These are phyloP conservation scores for Trifolium pratense DNA, from an alignment of 306 rosid species.

Conservation along the genomic window DNA sequence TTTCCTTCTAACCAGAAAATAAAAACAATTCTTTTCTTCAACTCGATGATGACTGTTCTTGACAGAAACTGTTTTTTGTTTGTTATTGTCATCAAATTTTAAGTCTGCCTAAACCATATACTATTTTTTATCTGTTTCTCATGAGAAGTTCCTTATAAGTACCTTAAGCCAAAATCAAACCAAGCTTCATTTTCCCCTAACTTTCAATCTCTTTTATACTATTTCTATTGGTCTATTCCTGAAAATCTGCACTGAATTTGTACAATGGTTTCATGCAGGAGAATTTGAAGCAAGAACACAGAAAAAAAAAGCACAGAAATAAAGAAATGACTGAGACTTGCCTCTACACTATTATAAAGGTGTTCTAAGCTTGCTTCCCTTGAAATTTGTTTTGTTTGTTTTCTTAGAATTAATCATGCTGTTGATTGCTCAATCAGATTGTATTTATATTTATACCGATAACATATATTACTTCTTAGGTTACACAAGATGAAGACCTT, in stretches of 20 bases:
- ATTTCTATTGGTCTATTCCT: background rate
- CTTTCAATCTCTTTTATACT: background rate
- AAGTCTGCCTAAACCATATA: too few species aligned
- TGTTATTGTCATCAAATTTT: too few species aligned
- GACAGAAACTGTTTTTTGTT: too few species aligned
- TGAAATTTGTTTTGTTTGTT: background rate
- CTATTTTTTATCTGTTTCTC: too few species aligned
- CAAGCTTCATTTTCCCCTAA: background rate
- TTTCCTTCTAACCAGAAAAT: too few species aligned
- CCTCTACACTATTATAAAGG: background rate
- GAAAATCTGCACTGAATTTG: too few species aligned
- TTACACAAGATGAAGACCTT: background rate
- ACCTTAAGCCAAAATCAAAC: background rate
- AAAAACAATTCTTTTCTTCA: too few species aligned
- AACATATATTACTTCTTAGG: background rate
- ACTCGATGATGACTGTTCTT: too few species aligned
- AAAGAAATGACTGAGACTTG: background rate
- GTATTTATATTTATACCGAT: background rate
- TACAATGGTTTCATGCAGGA: background rate
- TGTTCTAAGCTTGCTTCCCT: background rate
- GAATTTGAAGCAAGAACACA: background rate
- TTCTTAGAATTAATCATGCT: background rate
- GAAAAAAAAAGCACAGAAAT: background rate
- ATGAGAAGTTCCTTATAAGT: background rate
- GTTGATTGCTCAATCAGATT: background rate